Percentiles rank a stretch among this genome's conserved stretches.
These are phyloP conservation scores for Rhizophagus clarus DNA, from an alignment of 192 early-diverging fungal genomes.

Conservation along the genomic window DNA sequence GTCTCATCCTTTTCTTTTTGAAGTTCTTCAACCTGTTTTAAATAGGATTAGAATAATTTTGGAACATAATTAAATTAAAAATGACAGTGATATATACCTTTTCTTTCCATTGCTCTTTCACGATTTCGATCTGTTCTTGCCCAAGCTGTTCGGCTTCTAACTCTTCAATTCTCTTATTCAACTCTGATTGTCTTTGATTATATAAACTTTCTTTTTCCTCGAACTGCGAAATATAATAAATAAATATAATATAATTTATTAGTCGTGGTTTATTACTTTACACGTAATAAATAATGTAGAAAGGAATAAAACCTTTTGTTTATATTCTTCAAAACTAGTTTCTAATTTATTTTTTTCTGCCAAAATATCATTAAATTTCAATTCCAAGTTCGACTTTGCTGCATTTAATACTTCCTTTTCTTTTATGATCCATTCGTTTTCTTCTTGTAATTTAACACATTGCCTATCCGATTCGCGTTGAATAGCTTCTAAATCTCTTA, in stretches of 20 bases:
- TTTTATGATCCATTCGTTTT: background rate
- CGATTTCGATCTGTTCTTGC: background rate
- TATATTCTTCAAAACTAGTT: background rate
- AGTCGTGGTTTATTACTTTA: too few relatives aligned
- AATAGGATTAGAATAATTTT: background rate
- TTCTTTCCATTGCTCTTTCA: background rate
- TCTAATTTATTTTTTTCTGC: background rate
- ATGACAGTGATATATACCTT: background rate
- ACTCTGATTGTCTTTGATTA: background rate
- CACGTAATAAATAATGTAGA: too few relatives aligned
- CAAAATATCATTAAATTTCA: background rate
- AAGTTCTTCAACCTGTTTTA: constrained; percentile 5
- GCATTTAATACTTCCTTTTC: background rate
- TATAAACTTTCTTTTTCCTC: background rate
- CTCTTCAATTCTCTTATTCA: background rate
- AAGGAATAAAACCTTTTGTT: background rate
- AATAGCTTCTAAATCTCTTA: background rate
- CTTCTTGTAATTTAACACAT: background rate
- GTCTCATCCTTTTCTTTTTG: constrained; percentile 36
- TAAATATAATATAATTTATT: too few relatives aligned
- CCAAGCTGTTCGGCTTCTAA: background rate
- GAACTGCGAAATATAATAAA: background rate
- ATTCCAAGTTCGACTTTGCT: background rate
- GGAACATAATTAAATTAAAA: background rate
- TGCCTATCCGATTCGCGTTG: background rate